Evolutionary conservation across 352 stramenopile genomes (phyloP), one percentile per base, ranked within the genome.

Genomic region (Pseudoperonospora humuli): DNA sequence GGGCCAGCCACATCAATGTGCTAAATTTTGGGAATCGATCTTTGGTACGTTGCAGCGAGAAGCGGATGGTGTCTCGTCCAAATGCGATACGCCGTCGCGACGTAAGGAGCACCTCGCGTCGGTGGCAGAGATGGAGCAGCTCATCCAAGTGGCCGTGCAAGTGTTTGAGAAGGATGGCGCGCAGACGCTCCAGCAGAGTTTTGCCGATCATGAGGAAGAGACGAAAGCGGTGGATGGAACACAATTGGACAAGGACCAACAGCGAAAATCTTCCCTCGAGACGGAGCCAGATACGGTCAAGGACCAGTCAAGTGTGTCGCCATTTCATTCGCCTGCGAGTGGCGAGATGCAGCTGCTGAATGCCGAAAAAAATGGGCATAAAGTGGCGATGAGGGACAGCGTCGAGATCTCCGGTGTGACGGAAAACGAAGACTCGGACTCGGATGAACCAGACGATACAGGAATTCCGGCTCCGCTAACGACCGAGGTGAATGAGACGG

Each of bases 121-220:
- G 1, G 67, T 80, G 10, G 67, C 70, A 2, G 77, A 90, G 57
- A 61, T 91, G 2, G 74, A 84, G 27, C 64, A 86, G 33, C 59
- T 91, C 27, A 85, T 91, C 36, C 61, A 85, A 53, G 71, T 84
- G 23, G 75, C 83, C 18, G 76, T 91, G 36, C 66, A 79, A 27
- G 74, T 72, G 20, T 85, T 91, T 21, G 70, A 86, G 39, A 78
- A 75, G 24, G 59, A 82, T 27, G 78, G 78, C 21, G 75, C 72
- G 11, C 47, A 77, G 47, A 86, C 78, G 21, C 45, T 84, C 38
- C 59, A 91, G 42, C 61, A 79, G 35, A 88, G 75, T 43, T 67
- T 68, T n/a, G 61, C 71, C 1, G 72, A 86, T 32, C 57, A 77
- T 18, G 52, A 63, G 11, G 54, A 68, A 18, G 43, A 58, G 18